Percentiles rank a stretch among this genome's conserved stretches.
These are phyloP conservation scores for Linum tenue DNA, from an alignment of 345 rosid genomes.

Conservation along the genomic window DNA sequence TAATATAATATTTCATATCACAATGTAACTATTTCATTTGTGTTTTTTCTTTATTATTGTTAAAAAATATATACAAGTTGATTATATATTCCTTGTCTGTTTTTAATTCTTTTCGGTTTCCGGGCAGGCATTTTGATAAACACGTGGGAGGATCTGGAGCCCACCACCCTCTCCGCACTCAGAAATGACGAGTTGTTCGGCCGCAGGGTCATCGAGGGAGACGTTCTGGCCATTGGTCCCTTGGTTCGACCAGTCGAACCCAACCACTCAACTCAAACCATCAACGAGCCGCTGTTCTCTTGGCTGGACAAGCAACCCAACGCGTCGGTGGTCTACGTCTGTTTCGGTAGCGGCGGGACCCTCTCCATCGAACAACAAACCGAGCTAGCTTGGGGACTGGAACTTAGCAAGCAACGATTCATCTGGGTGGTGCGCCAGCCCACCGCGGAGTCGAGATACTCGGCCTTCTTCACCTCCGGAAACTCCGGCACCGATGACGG, in stretches of 20 bases:
- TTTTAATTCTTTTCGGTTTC: not conserved
- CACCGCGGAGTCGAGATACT: not conserved
- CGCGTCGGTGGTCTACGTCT: slow-evolving; percentile 36
- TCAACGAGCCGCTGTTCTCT: slow-evolving; percentile 7
- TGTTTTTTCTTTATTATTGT: too few species aligned
- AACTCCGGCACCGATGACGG: too few species aligned
- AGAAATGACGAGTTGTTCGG: slow-evolving; percentile 2
- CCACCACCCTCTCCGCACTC: slow-evolving; percentile 5
- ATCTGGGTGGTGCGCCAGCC: slow-evolving; percentile 40
- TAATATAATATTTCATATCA: too few species aligned
- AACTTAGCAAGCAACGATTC: slow-evolving; percentile 27
- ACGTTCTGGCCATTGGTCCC: slow-evolving; percentile 11
- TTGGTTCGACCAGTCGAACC: not conserved
- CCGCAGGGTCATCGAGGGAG: not conserved
- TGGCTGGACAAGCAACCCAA: slow-evolving; percentile 39
- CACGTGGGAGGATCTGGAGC: slow-evolving; percentile 16
- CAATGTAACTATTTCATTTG: too few species aligned
- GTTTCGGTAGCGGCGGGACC: slow-evolving; percentile 39
- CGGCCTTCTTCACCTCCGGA: not conserved
- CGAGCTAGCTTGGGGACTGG: slow-evolving; percentile 45
- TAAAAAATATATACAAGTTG: too few species aligned
- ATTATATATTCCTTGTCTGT: too few species aligned
- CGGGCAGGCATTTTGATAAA: slow-evolving; percentile 8
- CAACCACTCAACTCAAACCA: not conserved
- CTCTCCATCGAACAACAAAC: slow-evolving; percentile 23